A percentile compares a stretch with the other conserved stretches of the same genome.
phyloP scores from a whole-genome alignment of 2,329 filamentous ascomycete species.

The Kalaharituber pfeilii region DNA sequence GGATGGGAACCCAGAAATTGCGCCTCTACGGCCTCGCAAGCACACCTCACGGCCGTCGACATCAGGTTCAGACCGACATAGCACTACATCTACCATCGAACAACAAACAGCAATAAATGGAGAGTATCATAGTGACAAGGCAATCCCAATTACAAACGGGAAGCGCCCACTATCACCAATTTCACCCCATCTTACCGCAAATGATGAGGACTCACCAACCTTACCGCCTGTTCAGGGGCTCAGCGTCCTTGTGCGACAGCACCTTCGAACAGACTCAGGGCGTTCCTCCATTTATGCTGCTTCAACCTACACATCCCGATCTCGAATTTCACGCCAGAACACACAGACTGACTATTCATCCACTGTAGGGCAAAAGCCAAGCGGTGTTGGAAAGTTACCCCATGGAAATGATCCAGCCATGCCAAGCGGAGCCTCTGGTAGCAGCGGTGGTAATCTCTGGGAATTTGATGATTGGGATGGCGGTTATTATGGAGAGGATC shows the following conservation, averaged over 20 bases:
- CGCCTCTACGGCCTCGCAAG: not conserved
- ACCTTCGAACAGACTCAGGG: slow-evolving; percentile 65
- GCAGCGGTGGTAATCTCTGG: slow-evolving; percentile 18
- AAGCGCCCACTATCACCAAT: slow-evolving; percentile 13
- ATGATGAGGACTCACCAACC: slow-evolving; percentile 49
- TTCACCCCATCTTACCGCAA: slow-evolving; percentile 10
- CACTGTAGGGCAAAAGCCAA: slow-evolving; percentile 1
- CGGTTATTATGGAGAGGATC: slow-evolving; percentile 11
- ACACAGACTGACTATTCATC: not conserved
- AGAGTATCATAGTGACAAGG: not conserved
- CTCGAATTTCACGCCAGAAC: slow-evolving; percentile 13
- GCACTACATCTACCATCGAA: not conserved
- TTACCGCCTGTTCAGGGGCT: slow-evolving; percentile 53
- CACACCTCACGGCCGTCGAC: not conserved
- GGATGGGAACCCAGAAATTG: not conserved
- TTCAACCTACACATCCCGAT: slow-evolving; percentile 20
- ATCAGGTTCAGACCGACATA: not conserved
- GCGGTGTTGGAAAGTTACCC: slow-evolving; percentile 6
- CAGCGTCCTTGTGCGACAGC: slow-evolving; percentile 66
- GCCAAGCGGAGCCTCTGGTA: slow-evolving; percentile 13
- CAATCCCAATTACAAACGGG: not conserved
- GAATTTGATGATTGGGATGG: slow-evolving; percentile 17
- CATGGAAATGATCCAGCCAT: slow-evolving; percentile 1
- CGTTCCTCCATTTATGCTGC: slow-evolving; percentile 59
- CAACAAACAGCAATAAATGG: not conserved